Conservation (phyloP, 164 flowering plant species). For the Houttuynia cordata region DNA sequence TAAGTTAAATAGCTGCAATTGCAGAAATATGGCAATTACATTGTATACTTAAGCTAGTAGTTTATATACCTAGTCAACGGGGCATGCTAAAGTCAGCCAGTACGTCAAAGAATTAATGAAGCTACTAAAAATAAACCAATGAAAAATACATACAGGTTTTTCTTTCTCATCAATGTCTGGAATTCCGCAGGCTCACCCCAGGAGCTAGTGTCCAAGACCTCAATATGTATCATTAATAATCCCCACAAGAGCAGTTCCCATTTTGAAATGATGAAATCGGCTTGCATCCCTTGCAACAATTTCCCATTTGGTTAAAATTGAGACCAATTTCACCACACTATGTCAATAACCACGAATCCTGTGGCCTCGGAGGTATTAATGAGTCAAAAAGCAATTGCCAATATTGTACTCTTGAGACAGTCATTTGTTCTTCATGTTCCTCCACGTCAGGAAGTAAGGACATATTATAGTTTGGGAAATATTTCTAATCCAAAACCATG, state of each 20-base stretch:
- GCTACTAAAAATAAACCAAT: not conserved
- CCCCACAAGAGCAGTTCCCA: constrained; percentile 51
- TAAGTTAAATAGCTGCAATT: not conserved
- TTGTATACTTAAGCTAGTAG: not conserved
- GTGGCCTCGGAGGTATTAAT: constrained; percentile 49
- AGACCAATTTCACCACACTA: constrained; percentile 41
- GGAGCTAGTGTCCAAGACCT: not conserved
- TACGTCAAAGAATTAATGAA: not conserved
- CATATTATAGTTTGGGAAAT: constrained; percentile 22
- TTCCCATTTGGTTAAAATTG: constrained; percentile 36
- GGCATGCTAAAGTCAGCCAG: not conserved
- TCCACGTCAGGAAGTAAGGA: constrained; percentile 77
- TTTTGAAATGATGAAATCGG: constrained; percentile 73
- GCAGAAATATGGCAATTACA: not conserved
- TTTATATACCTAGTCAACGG: not conserved
- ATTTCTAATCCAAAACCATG: constrained; percentile 55
- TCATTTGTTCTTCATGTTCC: constrained; percentile 35
- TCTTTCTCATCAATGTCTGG: not conserved
- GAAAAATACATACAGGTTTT: too few relatives aligned
- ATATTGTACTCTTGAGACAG: constrained; percentile 54
- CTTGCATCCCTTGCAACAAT: constrained; percentile 66
- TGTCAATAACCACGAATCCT: constrained; percentile 72
- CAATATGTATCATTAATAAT: constrained; percentile 53
- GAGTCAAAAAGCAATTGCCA: constrained; percentile 70
- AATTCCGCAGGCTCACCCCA: not conserved